These are phyloP conservation scores for Phytophthora capsici DNA, from an alignment of 352 stramenopile genomes.

Conservation along the genomic window DNA sequence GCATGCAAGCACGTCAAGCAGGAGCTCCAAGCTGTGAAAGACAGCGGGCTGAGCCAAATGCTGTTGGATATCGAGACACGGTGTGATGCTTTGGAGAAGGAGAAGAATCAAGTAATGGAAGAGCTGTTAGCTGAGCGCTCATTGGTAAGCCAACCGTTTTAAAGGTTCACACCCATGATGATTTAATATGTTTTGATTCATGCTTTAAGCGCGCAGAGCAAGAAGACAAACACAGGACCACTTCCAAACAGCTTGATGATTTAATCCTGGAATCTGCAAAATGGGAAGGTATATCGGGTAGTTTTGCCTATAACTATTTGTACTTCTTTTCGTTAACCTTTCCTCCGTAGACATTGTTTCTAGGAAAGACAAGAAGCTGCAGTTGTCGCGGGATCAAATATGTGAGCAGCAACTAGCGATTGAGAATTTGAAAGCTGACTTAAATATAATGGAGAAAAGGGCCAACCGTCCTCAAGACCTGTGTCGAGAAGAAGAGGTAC, in stretches of 20 bases:
- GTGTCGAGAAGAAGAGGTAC: conserved; percentile 52
- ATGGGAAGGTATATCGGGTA: conserved; percentile 36
- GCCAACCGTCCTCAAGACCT: conserved; percentile 5
- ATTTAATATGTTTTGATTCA: background rate
- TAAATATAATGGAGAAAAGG: conserved; percentile 30
- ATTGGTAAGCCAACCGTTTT: conserved; percentile 35
- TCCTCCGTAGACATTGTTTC: conserved; percentile 38
- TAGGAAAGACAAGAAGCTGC: conserved; percentile 50
- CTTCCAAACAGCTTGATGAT: conserved; percentile 34
- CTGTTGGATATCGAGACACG: conserved; percentile 70
- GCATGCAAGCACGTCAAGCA: conserved; percentile 70
- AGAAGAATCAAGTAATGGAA: conserved; percentile 45
- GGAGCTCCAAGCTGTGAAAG: conserved; percentile 66
- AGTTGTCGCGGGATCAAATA: conserved; percentile 56
- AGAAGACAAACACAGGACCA: conserved; percentile 17
- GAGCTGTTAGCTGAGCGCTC: conserved; percentile 44
- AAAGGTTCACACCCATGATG: no score
- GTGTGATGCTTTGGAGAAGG: conserved; percentile 55
- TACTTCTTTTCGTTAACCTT: conserved; percentile 3
- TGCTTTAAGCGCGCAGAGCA: conserved; percentile 26
- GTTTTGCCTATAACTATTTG: background rate
- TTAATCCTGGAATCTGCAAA: conserved; percentile 24
- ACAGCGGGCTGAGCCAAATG: conserved; percentile 69
- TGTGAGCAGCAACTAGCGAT: conserved; percentile 62
- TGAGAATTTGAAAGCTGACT: conserved; percentile 64